Percentiles rank a stretch among this genome's conserved stretches.
Evolutionary conservation across 2,329 filamentous ascomycete genomes (phyloP).

Genomic region (Gliomastix tumulicola): DNA sequence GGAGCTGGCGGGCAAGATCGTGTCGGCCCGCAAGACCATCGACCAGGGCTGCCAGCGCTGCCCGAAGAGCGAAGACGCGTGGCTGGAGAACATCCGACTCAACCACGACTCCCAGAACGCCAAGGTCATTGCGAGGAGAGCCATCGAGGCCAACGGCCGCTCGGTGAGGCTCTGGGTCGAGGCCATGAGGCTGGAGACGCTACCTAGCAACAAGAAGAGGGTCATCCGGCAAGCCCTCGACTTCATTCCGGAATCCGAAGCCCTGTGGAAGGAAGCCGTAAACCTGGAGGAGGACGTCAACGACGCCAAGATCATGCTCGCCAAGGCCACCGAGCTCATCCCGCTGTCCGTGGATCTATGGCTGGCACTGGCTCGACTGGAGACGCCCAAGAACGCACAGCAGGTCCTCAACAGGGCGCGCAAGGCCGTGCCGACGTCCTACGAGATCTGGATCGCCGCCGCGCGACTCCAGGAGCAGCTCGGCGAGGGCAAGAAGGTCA

Average conservation of each 20-base stretch:
- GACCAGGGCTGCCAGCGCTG: slow-evolving; percentile 83
- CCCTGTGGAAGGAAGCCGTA: slow-evolving; percentile 96
- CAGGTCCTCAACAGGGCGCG: slow-evolving; percentile 92
- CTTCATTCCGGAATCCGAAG: slow-evolving; percentile 87
- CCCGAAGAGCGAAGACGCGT: slow-evolving; percentile 89
- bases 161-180: slow-evolving; percentile 91
- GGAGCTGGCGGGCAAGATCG: slow-evolving; percentile 85
- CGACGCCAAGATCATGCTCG: slow-evolving; percentile 81
- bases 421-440: slow-evolving; percentile 85
- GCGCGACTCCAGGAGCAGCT: slow-evolving; percentile 83
- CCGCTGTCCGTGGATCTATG: slow-evolving; percentile 90
- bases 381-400: slow-evolving; percentile 85
- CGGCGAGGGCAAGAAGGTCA: slow-evolving; percentile 71
- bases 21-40: slow-evolving; percentile 82
- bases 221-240: slow-evolving; percentile 88
- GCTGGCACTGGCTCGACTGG: slow-evolving; percentile 85
- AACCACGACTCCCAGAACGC: slow-evolving; percentile 83
- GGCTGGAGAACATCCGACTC: slow-evolving; percentile 91
- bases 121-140: slow-evolving; percentile 89
- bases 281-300: slow-evolving; percentile 88
- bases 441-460: slow-evolving; percentile 96
- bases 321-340: slow-evolving; percentile 93
- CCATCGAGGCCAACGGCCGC: slow-evolving; percentile 83
- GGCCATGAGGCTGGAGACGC: slow-evolving; percentile 85
- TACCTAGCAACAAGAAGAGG: slow-evolving; percentile 79